Percentiles rank a stretch among this genome's conserved stretches.
Evolutionary conservation across 2,329 filamentous ascomycete species (phyloP).

Genomic region (Phaeosphaeriaceae sp.): DNA sequence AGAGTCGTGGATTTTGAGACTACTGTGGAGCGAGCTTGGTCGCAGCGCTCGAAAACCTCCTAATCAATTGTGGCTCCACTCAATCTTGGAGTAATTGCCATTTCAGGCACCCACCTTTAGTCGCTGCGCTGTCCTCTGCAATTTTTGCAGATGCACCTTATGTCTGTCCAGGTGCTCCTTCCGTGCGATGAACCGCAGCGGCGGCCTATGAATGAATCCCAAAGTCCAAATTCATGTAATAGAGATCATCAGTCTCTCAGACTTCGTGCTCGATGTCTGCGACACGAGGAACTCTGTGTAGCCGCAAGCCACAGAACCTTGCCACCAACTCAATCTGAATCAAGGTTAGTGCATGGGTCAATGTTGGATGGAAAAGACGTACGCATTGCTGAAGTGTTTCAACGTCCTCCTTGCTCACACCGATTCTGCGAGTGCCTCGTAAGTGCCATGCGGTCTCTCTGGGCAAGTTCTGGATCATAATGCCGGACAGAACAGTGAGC

Average conservation of each 20-base stretch:
- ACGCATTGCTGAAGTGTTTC: constrained; percentile 54
- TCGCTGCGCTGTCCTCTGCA: too few species aligned
- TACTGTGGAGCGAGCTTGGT: too few species aligned
- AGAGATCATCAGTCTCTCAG: constrained; percentile 8
- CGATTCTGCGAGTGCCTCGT: constrained; percentile 58
- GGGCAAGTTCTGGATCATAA: constrained; percentile 66
- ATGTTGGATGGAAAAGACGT: constrained; percentile 10
- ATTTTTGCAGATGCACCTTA: too few species aligned
- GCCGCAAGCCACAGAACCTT: constrained; percentile 32
- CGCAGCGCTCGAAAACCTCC: neutral
- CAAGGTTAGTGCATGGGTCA: constrained; percentile 10
- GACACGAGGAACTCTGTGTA: constrained; percentile 41
- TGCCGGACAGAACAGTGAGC: constrained; percentile 61
- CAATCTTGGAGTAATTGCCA: neutral
- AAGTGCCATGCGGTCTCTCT: constrained; percentile 65
- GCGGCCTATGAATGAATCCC: neutral
- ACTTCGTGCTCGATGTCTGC: constrained; percentile 45
- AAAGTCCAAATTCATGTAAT: neutral
- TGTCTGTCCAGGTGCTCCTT: too few species aligned
- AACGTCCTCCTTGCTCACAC: constrained; percentile 55
- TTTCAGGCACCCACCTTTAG: neutral
- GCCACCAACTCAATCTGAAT: constrained; percentile 41
- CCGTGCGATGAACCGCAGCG: too few species aligned
- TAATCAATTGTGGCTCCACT: neutral
- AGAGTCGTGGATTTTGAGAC: too few species aligned